Evolutionary conservation across 1,284 basidiomycete species (phyloP).

Genomic region (Moesziomyces sp.): DNA sequence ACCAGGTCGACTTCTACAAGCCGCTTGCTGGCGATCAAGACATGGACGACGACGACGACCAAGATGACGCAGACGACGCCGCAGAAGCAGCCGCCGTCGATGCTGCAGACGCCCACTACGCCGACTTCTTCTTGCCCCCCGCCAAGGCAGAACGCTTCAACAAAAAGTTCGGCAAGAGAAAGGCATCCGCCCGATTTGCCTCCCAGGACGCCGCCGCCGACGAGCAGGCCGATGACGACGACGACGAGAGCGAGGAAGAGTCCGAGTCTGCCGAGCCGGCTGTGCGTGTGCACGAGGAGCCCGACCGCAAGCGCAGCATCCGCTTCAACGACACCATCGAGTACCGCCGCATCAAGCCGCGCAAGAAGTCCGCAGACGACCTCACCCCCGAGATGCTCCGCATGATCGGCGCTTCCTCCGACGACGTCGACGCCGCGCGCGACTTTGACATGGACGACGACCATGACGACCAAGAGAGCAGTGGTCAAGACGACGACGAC

Average conservation of each 20-base stretch:
- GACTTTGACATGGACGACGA: constrained; percentile 30
- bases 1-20: constrained; percentile 66
- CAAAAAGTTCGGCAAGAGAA: constrained; percentile 44
- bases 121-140: constrained; percentile 73
- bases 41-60: constrained; percentile 46
- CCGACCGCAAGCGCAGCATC: constrained; percentile 66
- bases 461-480: constrained; percentile 14
- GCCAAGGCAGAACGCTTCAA: constrained; percentile 46
- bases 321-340: constrained; percentile 83
- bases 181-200: constrained; percentile 39
- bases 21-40: constrained; percentile 38
- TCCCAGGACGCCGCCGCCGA: constrained; percentile 32
- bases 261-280: constrained; percentile 7
- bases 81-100: constrained; percentile 20
- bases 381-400: constrained; percentile 43
- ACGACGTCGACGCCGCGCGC: constrained; percentile 23
- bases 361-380: constrained; percentile 44
- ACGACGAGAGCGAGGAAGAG: constrained; percentile 9
- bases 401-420: constrained; percentile 24
- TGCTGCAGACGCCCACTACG: constrained; percentile 68
- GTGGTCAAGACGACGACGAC: constrained; percentile 62
- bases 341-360: constrained; percentile 73
- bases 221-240: constrained; percentile 5
- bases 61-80: constrained; percentile 30
- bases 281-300: constrained; percentile 64